Evolutionary conservation across 192 early-diverging fungal species (phyloP).

Genomic region (Linnemannia zychae): DNA sequence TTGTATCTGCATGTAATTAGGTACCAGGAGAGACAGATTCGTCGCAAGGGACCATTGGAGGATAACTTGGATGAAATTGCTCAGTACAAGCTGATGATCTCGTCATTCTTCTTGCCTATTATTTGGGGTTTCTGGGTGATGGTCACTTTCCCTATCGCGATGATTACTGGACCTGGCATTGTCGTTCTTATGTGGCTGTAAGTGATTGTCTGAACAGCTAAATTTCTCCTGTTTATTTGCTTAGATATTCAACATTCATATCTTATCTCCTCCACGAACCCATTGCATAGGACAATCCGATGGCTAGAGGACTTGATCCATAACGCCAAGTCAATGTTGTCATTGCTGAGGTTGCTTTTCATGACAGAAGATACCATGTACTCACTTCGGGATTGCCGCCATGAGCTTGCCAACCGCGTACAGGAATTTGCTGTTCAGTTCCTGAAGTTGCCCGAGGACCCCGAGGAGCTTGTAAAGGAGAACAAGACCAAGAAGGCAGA

Average conservation of each 20-base stretch:
- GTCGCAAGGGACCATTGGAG: conserved; percentile 46
- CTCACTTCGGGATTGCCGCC: conserved; percentile 32
- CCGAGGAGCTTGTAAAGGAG: conserved; percentile 52
- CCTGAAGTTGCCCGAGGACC: conserved; percentile 54
- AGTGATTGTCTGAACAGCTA: neutral
- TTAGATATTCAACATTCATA: no score
- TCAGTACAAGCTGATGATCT: conserved; percentile 59
- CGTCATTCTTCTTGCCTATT: conserved; percentile 46
- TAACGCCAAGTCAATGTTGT: conserved; percentile 50
- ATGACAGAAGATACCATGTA: conserved; percentile 47
- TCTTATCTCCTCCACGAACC: neutral
- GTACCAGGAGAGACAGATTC: conserved; percentile 52
- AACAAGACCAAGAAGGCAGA: conserved; percentile 42
- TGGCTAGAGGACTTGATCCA: conserved; percentile 59
- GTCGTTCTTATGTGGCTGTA: conserved; percentile 58
- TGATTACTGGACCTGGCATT: conserved; percentile 48
- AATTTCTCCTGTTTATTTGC: no score
- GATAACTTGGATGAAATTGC: conserved; percentile 62
- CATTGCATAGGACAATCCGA: conserved; percentile 38
- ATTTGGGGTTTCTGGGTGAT: conserved; percentile 55
- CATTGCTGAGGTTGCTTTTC: conserved; percentile 39
- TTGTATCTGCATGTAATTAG: conserved; percentile 17
- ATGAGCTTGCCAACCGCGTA: conserved; percentile 35
- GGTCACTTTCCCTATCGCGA: conserved; percentile 43
- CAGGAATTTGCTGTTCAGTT: conserved; percentile 48